These are phyloP conservation scores for Hyphopichia wangnamkhiaoensis DNA, from an alignment of 1,139 yeast genomes.

Conservation along the genomic window DNA sequence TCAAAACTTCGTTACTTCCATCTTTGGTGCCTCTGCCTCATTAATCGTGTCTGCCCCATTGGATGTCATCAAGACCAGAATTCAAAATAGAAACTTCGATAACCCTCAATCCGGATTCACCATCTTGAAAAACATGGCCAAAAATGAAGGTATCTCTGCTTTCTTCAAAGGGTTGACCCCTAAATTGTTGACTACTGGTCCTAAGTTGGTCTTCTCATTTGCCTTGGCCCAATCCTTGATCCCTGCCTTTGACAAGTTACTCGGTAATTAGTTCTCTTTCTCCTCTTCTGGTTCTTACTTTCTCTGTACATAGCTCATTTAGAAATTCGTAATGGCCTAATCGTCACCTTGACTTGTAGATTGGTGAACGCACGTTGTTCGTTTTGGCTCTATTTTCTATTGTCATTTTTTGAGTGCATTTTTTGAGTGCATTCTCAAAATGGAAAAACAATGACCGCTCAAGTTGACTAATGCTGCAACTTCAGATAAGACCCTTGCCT, in stretches of 20 bases:
- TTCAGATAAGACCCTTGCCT: too few species aligned
- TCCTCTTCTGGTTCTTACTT: background rate
- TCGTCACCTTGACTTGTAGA: background rate
- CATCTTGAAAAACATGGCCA: conserved; percentile 88
- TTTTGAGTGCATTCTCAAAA: too few species aligned
- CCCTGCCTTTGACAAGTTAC: conserved; percentile 84
- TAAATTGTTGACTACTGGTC: conserved; percentile 95
- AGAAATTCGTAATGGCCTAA: background rate
- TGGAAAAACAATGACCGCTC: too few species aligned
- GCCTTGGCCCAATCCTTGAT: conserved; percentile 96
- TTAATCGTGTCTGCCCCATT: conserved; percentile 96
- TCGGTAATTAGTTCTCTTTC: conserved; percentile 17
- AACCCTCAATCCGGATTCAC: conserved; percentile 93
- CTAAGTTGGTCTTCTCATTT: conserved; percentile 93
- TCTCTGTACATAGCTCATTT: conserved; percentile 12
- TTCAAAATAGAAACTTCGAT: conserved; percentile 94
- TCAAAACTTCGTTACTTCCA: conserved; percentile 94
- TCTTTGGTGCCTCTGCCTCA: conserved; percentile 96
- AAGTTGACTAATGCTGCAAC: too few species aligned
- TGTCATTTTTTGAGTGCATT: too few species aligned
- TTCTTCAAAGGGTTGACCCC: conserved; percentile 98
- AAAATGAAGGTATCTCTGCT: conserved; percentile 84
- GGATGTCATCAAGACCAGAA: conserved; percentile 97
- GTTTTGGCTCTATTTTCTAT: too few species aligned
- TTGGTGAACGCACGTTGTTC: background rate